Percentiles rank a stretch among this genome's conserved stretches.
These are phyloP conservation scores for Plasmodium vinckei DNA, from an alignment of 169 alveolate genomes.

Conservation along the genomic window DNA sequence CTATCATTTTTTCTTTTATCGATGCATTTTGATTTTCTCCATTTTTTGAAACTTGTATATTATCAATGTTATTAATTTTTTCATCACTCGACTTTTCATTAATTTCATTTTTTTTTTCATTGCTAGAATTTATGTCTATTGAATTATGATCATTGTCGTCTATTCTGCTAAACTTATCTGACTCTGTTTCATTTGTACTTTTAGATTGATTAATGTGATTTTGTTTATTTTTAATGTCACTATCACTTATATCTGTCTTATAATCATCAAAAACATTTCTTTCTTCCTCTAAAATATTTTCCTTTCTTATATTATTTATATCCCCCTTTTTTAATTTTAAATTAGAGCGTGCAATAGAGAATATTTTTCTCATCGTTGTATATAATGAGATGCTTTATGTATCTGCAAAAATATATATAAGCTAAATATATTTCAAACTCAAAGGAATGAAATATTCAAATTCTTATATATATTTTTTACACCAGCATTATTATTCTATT, in stretches of 20 bases:
- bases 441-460: no score
- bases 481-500: no score
- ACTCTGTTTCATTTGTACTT: conserved; percentile 2
- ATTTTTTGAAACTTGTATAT: neutral
- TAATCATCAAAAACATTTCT: conserved; percentile 67
- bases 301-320: conserved; percentile 65
- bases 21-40: conserved; percentile 19
- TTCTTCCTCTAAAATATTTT: conserved; percentile 65
- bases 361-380: no score
- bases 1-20: conserved; percentile 65
- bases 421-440: no score
- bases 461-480: no score
- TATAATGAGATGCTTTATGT: no score
- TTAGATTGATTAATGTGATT: conserved; percentile 5
- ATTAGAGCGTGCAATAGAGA: neutral
- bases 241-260: conserved; percentile 57
- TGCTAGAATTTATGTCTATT: neutral
- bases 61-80: neutral
- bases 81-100: neutral
- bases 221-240: conserved; percentile 13
- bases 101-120: neutral
- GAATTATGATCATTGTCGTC: neutral
- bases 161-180: neutral
- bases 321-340: conserved; percentile 33
- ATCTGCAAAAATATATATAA: no score